Evolutionary conservation across 2,329 filamentous ascomycete genomes (phyloP).

Genomic region (Cephalotrichum gorgonifer): DNA sequence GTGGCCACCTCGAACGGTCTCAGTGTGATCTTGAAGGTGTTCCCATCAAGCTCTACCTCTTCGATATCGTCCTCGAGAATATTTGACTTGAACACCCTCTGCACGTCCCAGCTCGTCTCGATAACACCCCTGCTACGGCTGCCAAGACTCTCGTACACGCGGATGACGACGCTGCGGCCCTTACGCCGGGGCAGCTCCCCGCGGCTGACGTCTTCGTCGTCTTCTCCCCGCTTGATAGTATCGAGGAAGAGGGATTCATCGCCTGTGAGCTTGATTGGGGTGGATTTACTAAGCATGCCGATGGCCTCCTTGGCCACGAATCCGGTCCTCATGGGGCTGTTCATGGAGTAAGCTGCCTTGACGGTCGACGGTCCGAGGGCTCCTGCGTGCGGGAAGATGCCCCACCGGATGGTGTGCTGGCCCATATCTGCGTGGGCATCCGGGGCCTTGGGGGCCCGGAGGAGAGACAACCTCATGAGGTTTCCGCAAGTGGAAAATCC

Average conservation of each 20-base stretch:
- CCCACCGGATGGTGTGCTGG: slow-evolving; percentile 76
- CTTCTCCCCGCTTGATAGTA: slow-evolving; percentile 85
- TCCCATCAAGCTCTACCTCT: slow-evolving; percentile 40
- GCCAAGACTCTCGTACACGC: slow-evolving; percentile 82
- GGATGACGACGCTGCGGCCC: slow-evolving; percentile 70
- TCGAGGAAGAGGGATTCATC: slow-evolving; percentile 67
- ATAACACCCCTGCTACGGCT: slow-evolving; percentile 67
- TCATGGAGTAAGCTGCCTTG: slow-evolving; percentile 80
- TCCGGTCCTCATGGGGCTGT: slow-evolving; percentile 55
- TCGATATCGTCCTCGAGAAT: slow-evolving; percentile 79
- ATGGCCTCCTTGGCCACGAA: slow-evolving; percentile 17
- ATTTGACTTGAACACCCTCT: slow-evolving; percentile 74
- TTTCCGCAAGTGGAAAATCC: slow-evolving; percentile 87
- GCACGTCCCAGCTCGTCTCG: slow-evolving; percentile 57
- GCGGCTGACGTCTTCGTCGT: slow-evolving; percentile 63
- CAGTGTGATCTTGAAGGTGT: slow-evolving; percentile 52
- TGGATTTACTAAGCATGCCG: slow-evolving; percentile 13
- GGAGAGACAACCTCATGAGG: slow-evolving; percentile 77
- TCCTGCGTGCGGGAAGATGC: slow-evolving; percentile 76
- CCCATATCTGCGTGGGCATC: slow-evolving; percentile 95
- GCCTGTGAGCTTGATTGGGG: slow-evolving; percentile 53
- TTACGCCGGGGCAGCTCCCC: slow-evolving; percentile 52
- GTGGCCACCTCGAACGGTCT: slow-evolving; percentile 81
- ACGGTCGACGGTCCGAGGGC: slow-evolving; percentile 63
- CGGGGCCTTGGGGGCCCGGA: slow-evolving; percentile 83